Evolutionary conservation across 352 stramenopile genomes (phyloP).

Genomic region (Pythium rishiriense): DNA sequence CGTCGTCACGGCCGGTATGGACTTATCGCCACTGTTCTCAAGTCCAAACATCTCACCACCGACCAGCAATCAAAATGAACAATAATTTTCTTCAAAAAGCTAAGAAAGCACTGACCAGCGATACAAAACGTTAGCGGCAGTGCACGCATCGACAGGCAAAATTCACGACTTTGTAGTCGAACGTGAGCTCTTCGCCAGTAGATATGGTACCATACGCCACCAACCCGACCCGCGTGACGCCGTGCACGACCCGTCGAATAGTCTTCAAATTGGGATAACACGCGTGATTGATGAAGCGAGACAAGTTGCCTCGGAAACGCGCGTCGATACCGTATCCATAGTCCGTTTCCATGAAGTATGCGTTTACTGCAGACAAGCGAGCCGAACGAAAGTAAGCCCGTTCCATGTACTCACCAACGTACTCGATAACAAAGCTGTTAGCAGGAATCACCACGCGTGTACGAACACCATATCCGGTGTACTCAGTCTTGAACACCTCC

Average conservation of each 20-base stretch:
- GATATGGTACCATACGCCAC: not conserved
- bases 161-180: not conserved
- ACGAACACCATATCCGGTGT: not conserved
- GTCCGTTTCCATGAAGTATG: constrained; percentile 3
- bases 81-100: not conserved
- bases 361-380: not conserved
- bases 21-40: too few species aligned
- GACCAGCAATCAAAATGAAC: not conserved
- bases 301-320: not conserved
- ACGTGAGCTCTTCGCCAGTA: not conserved
- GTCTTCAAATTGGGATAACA: not conserved
- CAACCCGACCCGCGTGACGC: constrained; percentile 2
- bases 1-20: too few species aligned
- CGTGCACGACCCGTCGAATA: not conserved
- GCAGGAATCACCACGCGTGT: not conserved
- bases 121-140: not conserved
- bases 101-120: not conserved
- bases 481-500: not conserved
- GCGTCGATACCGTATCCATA: not conserved
- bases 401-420: constrained; percentile 4
- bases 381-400: not conserved
- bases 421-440: not conserved
- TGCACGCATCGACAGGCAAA: not conserved
- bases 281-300: not conserved
- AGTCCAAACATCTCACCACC: too few species aligned